These are phyloP conservation scores for Davidsoniella australis DNA, from an alignment of 2,329 filamentous ascomycete species.

Conservation along the genomic window DNA sequence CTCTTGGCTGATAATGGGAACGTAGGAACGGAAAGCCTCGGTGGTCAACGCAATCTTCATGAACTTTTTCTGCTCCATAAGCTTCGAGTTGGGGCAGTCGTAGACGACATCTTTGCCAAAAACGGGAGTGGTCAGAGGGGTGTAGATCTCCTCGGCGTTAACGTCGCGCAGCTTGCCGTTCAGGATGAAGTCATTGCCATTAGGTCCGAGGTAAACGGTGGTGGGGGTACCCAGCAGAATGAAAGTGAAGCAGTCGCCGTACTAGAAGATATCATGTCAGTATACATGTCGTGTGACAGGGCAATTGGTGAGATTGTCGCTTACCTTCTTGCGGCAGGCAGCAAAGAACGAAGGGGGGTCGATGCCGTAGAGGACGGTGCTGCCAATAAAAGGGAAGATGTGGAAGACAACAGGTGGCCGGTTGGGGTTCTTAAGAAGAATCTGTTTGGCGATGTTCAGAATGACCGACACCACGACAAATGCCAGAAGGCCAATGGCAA, in stretches of 20 bases:
- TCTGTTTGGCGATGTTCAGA: slow-evolving; percentile 64
- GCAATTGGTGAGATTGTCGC: slow-evolving; percentile 13
- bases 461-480: slow-evolving; percentile 42
- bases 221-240: slow-evolving; percentile 77
- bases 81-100: slow-evolving; percentile 76
- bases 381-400: slow-evolving; percentile 71
- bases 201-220: slow-evolving; percentile 65
- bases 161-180: slow-evolving; percentile 84
- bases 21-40: slow-evolving; percentile 57
- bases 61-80: slow-evolving; percentile 96
- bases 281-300: neutral
- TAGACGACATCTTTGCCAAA: slow-evolving; percentile 82
- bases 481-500: slow-evolving; percentile 25
- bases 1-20: slow-evolving; percentile 61
- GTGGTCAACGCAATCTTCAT: slow-evolving; percentile 68
- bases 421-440: slow-evolving; percentile 67
- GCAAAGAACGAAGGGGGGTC: slow-evolving; percentile 79
- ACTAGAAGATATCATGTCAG: slow-evolving; percentile 28
- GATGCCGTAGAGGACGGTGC: slow-evolving; percentile 86
- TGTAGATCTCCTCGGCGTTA: slow-evolving; percentile 81
- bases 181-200: slow-evolving; percentile 79
- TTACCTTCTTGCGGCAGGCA: slow-evolving; percentile 58
- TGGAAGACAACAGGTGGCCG: slow-evolving; percentile 70
- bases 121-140: slow-evolving; percentile 51
- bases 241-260: slow-evolving; percentile 83